Percentiles rank a stretch among this genome's conserved stretches.
Conservation (phyloP, 305 asterid genomes). For the Fraxinus ornus region DNA sequence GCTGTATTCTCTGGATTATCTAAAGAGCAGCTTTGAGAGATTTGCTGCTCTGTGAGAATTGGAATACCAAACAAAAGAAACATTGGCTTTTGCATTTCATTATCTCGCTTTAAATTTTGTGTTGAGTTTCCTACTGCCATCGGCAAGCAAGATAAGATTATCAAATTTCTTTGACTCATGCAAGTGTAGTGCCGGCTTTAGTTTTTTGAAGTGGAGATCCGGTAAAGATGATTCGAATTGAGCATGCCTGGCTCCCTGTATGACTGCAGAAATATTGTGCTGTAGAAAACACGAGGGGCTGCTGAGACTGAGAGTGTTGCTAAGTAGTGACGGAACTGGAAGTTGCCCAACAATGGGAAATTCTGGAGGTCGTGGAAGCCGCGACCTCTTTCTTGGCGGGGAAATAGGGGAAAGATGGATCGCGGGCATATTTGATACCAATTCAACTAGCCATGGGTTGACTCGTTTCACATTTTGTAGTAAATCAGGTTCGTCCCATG, state of each 20-base stretch:
- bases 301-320: slow-evolving; percentile 63
- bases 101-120: slow-evolving; percentile 23
- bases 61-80: slow-evolving; percentile 73
- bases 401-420: slow-evolving; percentile 56
- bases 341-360: slow-evolving; percentile 46
- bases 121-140: slow-evolving; percentile 38
- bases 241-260: slow-evolving; percentile 99
- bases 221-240: slow-evolving; percentile 41
- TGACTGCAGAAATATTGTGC: slow-evolving; percentile 62
- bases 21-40: slow-evolving; percentile 46
- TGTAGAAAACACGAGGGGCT: slow-evolving; percentile 66
- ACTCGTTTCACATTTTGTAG: slow-evolving; percentile 79
- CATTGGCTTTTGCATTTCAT: slow-evolving; percentile 37
- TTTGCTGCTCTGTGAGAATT: slow-evolving; percentile 69
- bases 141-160: slow-evolving; percentile 38
- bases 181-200: slow-evolving; percentile 49
- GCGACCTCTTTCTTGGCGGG: slow-evolving; percentile 68
- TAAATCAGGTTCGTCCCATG: slow-evolving; percentile 91
- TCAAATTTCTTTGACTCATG: slow-evolving; percentile 44
- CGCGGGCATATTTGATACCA: slow-evolving; percentile 57
- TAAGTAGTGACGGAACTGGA: slow-evolving; percentile 32
- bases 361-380: slow-evolving; percentile 53
- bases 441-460: slow-evolving; percentile 84
- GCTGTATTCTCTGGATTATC: slow-evolving; percentile 38
- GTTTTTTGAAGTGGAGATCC: slow-evolving; percentile 47